Base-by-base conservation (phyloP, 768 basidiomycete genomes). In the Clathrus columnatus region DNA sequence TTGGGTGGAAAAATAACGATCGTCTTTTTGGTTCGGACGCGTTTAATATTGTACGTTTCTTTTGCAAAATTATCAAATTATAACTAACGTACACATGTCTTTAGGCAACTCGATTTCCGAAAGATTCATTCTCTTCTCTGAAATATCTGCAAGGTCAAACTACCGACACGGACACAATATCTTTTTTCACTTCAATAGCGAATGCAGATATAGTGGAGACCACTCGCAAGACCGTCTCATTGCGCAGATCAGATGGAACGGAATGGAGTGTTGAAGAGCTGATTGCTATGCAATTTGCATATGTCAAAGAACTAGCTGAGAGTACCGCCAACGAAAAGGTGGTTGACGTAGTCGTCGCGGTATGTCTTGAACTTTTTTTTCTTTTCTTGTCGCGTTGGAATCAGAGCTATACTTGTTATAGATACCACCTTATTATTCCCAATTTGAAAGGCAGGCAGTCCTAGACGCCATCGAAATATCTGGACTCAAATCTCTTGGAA, bases 381-480 rank as follows among this genome's bases (percentile, higher is more conserved):
- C 24, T 32, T 48, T 5, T 17, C 30, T 8, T 46, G 16, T 46
- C n/a, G n/a, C n/a, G n/a, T n/a, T n/a, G n/a, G n/a, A n/a, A n/a
- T n/a, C n/a, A n/a, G n/a, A n/a, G 21, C 18, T 30, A 21, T 48
- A 8, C 56, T 53, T n/a, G 4, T 16, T 17, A 1, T 50, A 68
- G 66, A 64, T 97, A 16, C 96, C 95, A 0, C 79, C 89, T 1
- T 93, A 83, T 72, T 98, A 85, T 73, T 82, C 87, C 11, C 90
- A 94, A 64, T 84, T 84, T 63, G 91, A 99, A 66, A 83, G 94
- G 11, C 87, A 93, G 68, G 89, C 95, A 1, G 79, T 98, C 36
- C 81, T 83, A 26, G 95, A 97, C 68, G 92, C 95, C 16, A 79
- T 93, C 30, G 95, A 96, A 64, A 82, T 98, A 45, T 83, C 93